These are phyloP conservation scores for Cystobasidium ongulense DNA, from an alignment of 768 basidiomycete genomes.

Conservation along the genomic window DNA sequence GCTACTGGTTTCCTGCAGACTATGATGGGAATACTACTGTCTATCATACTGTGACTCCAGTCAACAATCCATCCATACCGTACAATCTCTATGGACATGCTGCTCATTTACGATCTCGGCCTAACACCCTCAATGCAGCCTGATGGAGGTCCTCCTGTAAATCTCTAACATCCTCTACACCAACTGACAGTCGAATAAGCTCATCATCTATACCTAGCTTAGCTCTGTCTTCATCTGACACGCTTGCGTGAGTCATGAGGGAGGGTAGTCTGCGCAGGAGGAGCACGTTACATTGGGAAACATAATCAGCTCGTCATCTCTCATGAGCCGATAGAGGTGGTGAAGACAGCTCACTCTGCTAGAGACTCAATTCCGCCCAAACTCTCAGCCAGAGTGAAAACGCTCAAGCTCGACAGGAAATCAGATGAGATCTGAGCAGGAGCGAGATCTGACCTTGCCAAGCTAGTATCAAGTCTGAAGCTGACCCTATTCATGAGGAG, in stretches of 20 bases:
- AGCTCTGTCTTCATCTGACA: conserved; percentile 58
- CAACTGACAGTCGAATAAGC: conserved; percentile 58
- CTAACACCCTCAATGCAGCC: conserved; percentile 50
- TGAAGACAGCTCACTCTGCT: conserved; percentile 82
- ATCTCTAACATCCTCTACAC: conserved; percentile 81
- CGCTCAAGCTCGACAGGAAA: conserved; percentile 58
- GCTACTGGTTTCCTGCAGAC: too few relatives aligned
- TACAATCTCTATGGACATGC: too few relatives aligned
- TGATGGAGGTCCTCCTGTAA: conserved; percentile 62
- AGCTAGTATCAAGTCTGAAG: background rate
- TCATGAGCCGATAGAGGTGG: too few relatives aligned
- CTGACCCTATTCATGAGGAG: conserved; percentile 26
- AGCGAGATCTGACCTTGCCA: conserved; percentile 2
- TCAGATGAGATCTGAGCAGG: conserved; percentile 17
- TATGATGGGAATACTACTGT: too few relatives aligned
- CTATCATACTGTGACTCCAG: too few relatives aligned
- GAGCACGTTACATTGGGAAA: conserved; percentile 47
- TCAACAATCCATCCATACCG: too few relatives aligned
- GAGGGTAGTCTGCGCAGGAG: conserved; percentile 57
- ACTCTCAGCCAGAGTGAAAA: conserved; percentile 78
- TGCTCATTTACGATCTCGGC: too few relatives aligned
- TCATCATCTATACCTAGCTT: conserved; percentile 68
- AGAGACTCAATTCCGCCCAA: conserved; percentile 88
- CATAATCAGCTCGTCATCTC: too few relatives aligned
- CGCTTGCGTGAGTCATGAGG: conserved; percentile 50